Conservation (phyloP, 306 rosid genomes). For the Oemleria cerasiformis region DNA sequence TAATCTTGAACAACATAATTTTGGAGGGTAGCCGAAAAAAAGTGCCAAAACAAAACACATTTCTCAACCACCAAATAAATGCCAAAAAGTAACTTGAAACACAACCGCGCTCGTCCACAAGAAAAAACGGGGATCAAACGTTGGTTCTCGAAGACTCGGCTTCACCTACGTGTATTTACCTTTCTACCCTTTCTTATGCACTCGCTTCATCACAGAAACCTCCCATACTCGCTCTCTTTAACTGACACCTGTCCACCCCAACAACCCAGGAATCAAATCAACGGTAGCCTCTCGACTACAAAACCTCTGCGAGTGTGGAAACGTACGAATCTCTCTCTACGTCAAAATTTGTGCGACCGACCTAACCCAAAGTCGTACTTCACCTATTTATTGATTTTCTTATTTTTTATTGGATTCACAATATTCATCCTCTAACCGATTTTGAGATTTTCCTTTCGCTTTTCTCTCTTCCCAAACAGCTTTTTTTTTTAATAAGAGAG, state of each 20-base stretch:
- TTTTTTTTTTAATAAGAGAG: background rate
- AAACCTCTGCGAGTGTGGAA: background rate
- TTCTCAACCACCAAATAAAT: no score
- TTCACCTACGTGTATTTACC: background rate
- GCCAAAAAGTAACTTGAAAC: no score
- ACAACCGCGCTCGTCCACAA: no score
- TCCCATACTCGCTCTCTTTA: background rate
- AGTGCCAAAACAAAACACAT: no score
- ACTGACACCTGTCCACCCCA: background rate
- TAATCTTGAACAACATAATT: no score
- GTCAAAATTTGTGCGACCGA: slow-evolving; percentile 2
- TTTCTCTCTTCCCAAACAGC: slow-evolving; percentile 30
- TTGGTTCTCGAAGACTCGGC: background rate
- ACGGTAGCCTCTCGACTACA: no score
- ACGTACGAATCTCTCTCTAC: background rate
- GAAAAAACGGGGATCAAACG: no score
- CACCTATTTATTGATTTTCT: background rate
- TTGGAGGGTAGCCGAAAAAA: no score
- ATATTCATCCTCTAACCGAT: background rate
- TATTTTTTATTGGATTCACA: background rate
- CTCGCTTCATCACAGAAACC: background rate
- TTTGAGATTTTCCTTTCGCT: background rate
- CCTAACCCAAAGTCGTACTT: background rate
- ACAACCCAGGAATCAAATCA: no score
- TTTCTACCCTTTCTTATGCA: background rate